These are phyloP conservation scores for Fusarium acutatum DNA, from an alignment of 2,329 filamentous ascomycete genomes.

Conservation along the genomic window DNA sequence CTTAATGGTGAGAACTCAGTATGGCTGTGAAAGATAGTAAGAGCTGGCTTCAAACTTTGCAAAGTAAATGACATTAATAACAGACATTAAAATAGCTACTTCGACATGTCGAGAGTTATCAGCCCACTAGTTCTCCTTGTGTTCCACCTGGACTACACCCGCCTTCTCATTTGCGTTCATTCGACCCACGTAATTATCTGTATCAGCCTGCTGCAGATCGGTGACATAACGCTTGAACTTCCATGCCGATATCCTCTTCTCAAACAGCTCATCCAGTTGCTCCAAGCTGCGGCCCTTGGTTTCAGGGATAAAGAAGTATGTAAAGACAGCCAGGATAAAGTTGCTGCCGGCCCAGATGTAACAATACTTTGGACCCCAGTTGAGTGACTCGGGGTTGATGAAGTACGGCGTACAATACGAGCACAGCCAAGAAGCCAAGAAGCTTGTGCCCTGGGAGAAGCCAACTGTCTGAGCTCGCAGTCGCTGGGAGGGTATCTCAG, in stretches of 20 bases:
- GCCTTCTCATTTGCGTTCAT: not conserved
- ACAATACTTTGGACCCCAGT: not conserved
- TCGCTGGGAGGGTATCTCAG: not conserved
- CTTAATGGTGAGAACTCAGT: no score
- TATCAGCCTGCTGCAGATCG: not conserved
- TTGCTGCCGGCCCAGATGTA: not conserved
- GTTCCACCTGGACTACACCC: not conserved
- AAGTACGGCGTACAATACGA: not conserved
- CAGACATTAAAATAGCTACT: not conserved
- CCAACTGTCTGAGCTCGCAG: not conserved
- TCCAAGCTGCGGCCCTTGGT: not conserved
- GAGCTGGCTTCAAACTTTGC: no score
- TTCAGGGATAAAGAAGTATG: not conserved
- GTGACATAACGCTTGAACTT: not conserved
- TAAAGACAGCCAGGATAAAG: not conserved
- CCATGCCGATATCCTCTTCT: not conserved
- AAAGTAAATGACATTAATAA: rapidly evolving
- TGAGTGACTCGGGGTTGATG: not conserved
- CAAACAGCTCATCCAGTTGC: not conserved
- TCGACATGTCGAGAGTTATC: not conserved
- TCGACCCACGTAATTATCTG: not conserved
- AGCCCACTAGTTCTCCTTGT: not conserved
- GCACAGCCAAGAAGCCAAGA: not conserved
- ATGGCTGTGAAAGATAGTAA: no score
- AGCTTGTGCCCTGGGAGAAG: not conserved